These are phyloP conservation scores for Durotheca rogersii DNA, from an alignment of 495 filamentous ascomycete genomes.

Conservation along the genomic window DNA sequence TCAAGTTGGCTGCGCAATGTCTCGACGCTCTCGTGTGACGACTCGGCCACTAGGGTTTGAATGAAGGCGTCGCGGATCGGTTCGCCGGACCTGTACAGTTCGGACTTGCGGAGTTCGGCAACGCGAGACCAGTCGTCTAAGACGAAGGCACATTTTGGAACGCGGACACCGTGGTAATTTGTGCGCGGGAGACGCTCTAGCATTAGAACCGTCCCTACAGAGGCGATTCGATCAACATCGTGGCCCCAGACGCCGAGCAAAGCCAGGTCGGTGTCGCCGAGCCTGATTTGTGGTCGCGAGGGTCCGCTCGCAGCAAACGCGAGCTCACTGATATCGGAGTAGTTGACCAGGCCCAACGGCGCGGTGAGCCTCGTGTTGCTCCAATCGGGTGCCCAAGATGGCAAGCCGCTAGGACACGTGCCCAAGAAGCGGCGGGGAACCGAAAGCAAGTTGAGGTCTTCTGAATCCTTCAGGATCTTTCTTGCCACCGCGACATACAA, in stretches of 20 bases:
- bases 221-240: slow-evolving; percentile 17
- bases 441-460: slow-evolving; percentile 21
- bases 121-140: slow-evolving; percentile 18
- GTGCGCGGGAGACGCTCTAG: slow-evolving; percentile 19
- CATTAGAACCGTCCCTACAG: slow-evolving; percentile 18
- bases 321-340: slow-evolving; percentile 25
- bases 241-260: slow-evolving; percentile 16
- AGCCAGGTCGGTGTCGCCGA: neutral
- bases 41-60: slow-evolving; percentile 17
- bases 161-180: slow-evolving; percentile 16
- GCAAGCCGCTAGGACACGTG: slow-evolving; percentile 9
- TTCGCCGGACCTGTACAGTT: slow-evolving; percentile 15
- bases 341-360: slow-evolving; percentile 22
- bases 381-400: slow-evolving; percentile 27
- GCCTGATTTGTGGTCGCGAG: slow-evolving; percentile 10
- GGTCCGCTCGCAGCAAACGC: slow-evolving; percentile 15
- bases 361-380: slow-evolving; percentile 24
- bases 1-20: slow-evolving; percentile 16
- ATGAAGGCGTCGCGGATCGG: slow-evolving; percentile 22
- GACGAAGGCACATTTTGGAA: slow-evolving; percentile 25
- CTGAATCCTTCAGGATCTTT: slow-evolving; percentile 12
- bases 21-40: slow-evolving; percentile 13
- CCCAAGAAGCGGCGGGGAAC: slow-evolving; percentile 21
- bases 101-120: neutral
- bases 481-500: slow-evolving; percentile 19